Evolutionary conservation across 2,329 filamentous ascomycete genomes (phyloP).

Genomic region (Hirsutella minnesotensis): DNA sequence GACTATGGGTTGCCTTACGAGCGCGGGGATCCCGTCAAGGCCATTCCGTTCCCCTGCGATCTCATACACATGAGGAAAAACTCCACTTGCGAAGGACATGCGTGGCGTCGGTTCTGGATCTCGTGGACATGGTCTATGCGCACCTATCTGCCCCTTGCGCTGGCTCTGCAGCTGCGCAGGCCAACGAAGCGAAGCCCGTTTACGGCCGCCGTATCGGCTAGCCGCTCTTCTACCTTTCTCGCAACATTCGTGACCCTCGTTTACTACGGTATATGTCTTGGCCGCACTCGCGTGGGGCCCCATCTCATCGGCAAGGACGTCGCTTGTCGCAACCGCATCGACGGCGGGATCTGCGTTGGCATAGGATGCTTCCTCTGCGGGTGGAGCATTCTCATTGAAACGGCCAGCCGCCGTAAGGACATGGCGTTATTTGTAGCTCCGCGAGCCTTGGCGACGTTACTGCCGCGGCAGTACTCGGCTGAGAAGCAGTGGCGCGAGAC

Average conservation of each 20-base stretch:
- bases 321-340: conserved; percentile 36
- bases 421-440: conserved; percentile 73
- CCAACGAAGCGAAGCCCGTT: conserved; percentile 35
- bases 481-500: conserved; percentile 58
- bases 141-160: conserved; percentile 65
- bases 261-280: conserved; percentile 76
- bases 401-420: conserved; percentile 54
- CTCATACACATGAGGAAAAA: conserved; percentile 73
- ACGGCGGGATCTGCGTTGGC: conserved; percentile 56
- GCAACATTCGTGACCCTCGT: conserved; percentile 67
- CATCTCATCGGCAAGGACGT: conserved; percentile 45
- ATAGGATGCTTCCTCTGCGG: conserved; percentile 66
- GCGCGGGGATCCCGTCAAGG: conserved; percentile 61
- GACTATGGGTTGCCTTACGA: conserved; percentile 57
- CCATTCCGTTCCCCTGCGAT: conserved; percentile 68
- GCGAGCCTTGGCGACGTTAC: conserved; percentile 59
- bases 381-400: conserved; percentile 69
- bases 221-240: conserved; percentile 65
- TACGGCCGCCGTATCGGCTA: conserved; percentile 45
- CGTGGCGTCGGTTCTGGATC: conserved; percentile 51
- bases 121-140: conserved; percentile 65
- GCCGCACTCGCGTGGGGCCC: conserved; percentile 63
- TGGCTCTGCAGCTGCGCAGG: conserved; percentile 45
- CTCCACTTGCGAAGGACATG: conserved; percentile 63
- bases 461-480: conserved; percentile 55